Percentiles rank a stretch among this genome's conserved stretches.
Conservation (phyloP, 2,329 filamentous ascomycete species). For the Colletotrichum musae region DNA sequence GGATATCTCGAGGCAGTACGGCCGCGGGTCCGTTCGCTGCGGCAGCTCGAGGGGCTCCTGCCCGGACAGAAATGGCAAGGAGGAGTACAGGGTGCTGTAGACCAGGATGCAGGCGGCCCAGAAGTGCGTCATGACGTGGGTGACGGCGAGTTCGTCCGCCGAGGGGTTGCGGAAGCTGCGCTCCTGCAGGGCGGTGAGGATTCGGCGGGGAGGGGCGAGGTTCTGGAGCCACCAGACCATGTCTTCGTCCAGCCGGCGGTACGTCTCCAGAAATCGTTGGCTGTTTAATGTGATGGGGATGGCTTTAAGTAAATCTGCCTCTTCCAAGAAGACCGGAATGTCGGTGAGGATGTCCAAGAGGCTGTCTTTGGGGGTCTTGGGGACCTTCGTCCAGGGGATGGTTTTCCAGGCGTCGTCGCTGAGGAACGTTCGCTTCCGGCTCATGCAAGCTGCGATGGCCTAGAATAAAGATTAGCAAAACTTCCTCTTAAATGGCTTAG, state of each 20-base stretch:
- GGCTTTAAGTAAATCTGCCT: conserved; percentile 45
- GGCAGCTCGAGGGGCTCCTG: neutral
- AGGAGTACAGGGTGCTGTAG: conserved; percentile 15
- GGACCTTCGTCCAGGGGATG: conserved; percentile 47
- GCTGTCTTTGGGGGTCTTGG: conserved; percentile 48
- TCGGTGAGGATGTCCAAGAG: conserved; percentile 50
- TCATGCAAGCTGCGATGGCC: conserved; percentile 13
- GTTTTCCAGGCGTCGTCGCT: conserved; percentile 49
- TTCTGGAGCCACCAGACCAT: conserved; percentile 22
- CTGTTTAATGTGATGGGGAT: conserved; percentile 1
- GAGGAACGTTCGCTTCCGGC: conserved; percentile 37
- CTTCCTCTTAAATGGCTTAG: too few species aligned
- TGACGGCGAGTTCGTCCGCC: conserved; percentile 26
- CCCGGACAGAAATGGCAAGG: neutral
- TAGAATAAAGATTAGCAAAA: neutral
- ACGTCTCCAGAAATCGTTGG: conserved; percentile 11
- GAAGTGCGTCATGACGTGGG: conserved; percentile 24
- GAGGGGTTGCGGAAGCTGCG: conserved; percentile 13
- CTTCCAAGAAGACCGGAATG: conserved; percentile 45
- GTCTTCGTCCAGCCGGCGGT: conserved; percentile 16
- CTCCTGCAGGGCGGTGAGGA: conserved; percentile 4
- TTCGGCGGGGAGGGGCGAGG: neutral
- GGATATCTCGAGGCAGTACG: conserved; percentile 31
- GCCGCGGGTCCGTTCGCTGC: conserved; percentile 3
- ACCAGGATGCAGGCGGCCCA: conserved; percentile 32